A percentile compares a stretch with the other conserved stretches of the same genome.
These are phyloP conservation scores for Fusarium austroafricanum DNA, from an alignment of 2,329 filamentous ascomycete genomes.

Conservation along the genomic window DNA sequence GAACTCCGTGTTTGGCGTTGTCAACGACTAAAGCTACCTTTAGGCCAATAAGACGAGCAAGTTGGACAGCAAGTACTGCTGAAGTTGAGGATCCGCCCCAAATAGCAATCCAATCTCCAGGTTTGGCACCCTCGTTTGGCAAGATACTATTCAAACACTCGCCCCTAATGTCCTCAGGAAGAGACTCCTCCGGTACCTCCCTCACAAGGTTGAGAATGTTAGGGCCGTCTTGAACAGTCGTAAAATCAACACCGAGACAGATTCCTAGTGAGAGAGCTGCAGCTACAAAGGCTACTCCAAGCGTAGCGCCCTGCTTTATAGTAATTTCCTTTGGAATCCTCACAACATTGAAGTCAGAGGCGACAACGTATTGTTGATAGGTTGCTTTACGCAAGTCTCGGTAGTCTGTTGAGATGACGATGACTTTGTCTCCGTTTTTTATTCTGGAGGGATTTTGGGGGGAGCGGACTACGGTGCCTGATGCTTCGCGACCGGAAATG, in stretches of 20 bases:
- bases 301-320: conserved; percentile 67
- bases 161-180: conserved; percentile 70
- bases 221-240: conserved; percentile 62
- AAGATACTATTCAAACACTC: conserved; percentile 71
- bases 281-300: conserved; percentile 79
- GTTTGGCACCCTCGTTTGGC: conserved; percentile 63
- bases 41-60: conserved; percentile 74
- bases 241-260: conserved; percentile 76
- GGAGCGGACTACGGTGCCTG: conserved; percentile 69
- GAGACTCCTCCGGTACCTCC: conserved; percentile 55
- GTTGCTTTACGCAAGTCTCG: conserved; percentile 77
- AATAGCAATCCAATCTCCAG: conserved; percentile 77
- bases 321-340: conserved; percentile 67
- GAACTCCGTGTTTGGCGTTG: conserved; percentile 71
- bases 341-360: conserved; percentile 73
- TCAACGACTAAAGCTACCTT: conserved; percentile 75
- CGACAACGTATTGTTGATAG: conserved; percentile 76
- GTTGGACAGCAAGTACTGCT: conserved; percentile 73
- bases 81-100: conserved; percentile 82
- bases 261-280: conserved; percentile 74
- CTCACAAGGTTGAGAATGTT: conserved; percentile 67
- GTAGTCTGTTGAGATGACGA: conserved; percentile 80
- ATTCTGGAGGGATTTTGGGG: conserved; percentile 58
- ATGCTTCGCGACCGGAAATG: conserved; percentile 76
- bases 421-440: conserved; percentile 65